Evolutionary conservation across 805 yeast species (phyloP).

Genomic region (Yamadazyma olivae): DNA sequence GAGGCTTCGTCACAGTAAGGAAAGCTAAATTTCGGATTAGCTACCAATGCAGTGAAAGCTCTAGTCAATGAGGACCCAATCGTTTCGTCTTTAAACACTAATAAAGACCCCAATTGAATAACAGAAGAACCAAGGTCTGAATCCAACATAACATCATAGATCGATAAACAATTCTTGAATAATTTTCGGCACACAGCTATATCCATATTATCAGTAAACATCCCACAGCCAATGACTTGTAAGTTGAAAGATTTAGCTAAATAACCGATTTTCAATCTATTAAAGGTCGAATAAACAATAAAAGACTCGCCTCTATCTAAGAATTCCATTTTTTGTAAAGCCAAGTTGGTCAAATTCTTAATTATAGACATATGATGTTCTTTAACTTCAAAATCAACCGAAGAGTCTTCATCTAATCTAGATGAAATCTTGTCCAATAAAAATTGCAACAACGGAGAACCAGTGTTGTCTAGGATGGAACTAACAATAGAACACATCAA

Average conservation of each 20-base stretch:
- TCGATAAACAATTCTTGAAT: conserved; percentile 50
- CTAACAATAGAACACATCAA: conserved; percentile 34
- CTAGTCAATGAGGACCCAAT: conserved; percentile 39
- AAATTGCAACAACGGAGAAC: conserved; percentile 24
- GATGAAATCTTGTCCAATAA: conserved; percentile 24
- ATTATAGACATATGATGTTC: conserved; percentile 24
- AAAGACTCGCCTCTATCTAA: conserved; percentile 59
- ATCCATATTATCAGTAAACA: conserved; percentile 43
- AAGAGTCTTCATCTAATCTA: conserved; percentile 14
- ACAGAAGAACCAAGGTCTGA: conserved; percentile 48
- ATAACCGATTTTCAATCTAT: conserved; percentile 49
- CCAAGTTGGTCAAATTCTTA: conserved; percentile 28
- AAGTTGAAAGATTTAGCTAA: conserved; percentile 53
- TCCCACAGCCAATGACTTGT: conserved; percentile 61
- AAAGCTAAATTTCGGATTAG: conserved; percentile 49
- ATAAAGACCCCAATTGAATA: conserved; percentile 54
- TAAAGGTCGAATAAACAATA: conserved; percentile 49
- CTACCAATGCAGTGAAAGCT: conserved; percentile 51
- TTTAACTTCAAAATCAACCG: conserved; percentile 17
- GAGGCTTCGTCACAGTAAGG: conserved; percentile 53
- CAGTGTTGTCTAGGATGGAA: conserved; percentile 24
- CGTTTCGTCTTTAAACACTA: conserved; percentile 41
- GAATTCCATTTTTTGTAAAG: conserved; percentile 37
- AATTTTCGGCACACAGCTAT: conserved; percentile 41
- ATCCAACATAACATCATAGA: conserved; percentile 52